Conservation (phyloP, 768 basidiomycete species). For the Gelatoporia subvermispora region DNA sequence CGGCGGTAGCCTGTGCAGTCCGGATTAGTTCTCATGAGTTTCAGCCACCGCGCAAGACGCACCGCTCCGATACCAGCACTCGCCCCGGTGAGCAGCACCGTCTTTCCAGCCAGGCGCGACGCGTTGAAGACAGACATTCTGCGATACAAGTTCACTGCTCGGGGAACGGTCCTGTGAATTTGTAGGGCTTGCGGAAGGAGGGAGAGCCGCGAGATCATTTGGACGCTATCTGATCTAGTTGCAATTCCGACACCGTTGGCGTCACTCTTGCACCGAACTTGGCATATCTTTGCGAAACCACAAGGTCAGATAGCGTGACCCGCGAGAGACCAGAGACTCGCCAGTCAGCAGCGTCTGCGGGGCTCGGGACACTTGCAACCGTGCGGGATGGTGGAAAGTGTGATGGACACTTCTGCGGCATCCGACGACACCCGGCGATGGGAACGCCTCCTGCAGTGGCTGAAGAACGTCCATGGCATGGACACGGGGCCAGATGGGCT, state of each 20-base stretch:
- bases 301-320: neutral
- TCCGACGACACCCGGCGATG: conserved; percentile 14
- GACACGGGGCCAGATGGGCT: conserved; percentile 33
- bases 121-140: conserved; percentile 80
- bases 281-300: neutral
- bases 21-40: neutral
- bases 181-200: conserved; percentile 15
- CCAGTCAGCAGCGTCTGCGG: too few relatives aligned
- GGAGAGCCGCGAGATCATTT: conserved; percentile 12
- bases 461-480: conserved; percentile 20
- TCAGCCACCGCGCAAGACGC: conserved; percentile 23
- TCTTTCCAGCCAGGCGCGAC: conserved; percentile 76
- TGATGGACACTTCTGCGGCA: too few relatives aligned
- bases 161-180: conserved; percentile 5
- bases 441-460: conserved; percentile 19
- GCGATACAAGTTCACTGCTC: conserved; percentile 9
- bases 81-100: conserved; percentile 85
- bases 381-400: too few relatives aligned
- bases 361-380: too few relatives aligned
- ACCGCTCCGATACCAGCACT: conserved; percentile 89
- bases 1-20: conserved; percentile 65
- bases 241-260: neutral
- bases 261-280: neutral
- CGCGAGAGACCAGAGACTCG: neutral
- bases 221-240: conserved; percentile 22